Base-by-base conservation (phyloP, 176 grass and related monocot species). In the Poa pratensis region DNA sequence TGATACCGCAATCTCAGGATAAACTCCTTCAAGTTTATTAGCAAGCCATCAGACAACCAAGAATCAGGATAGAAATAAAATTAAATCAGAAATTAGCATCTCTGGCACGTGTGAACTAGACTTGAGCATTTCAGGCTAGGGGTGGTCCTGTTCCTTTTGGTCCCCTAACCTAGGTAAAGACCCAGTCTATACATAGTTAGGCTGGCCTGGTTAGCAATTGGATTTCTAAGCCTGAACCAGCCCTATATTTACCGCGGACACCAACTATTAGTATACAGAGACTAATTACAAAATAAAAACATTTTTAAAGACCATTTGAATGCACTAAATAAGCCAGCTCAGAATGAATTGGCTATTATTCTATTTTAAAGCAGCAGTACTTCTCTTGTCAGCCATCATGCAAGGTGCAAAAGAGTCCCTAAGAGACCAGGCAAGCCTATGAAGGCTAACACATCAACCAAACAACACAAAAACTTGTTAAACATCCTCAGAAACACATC, bases 1-100 rank as follows among this genome's bases (percentile, higher is more conserved):
- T 80, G 91, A 89, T 67, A 92, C 90, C 64, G 97, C 94, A 77
- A 99, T 96, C 83, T 99, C 97, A 0, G 97, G 97, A 91, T 91
- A 99, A 73, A 99, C 90, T 55, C 92, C 97, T 99, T 53, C 18
- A 91, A 87, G 88, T 88, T 78, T 79, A 76, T 88, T 61, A 82
- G 78, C 73, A 13, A 24, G 26, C 18, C 73, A 62, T 82, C 50
- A 87, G 84, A 79, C 59, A 82, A 84, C 72, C 20, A 50, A 63
- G 23, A 51, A 62, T n/a, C 84, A 46, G 53, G 24, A 15, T 37
- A 39, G 15, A 62, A 68, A 81, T 11, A 46, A 51, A 67, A 28
- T 23, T 45, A 52, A 37, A 84, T 69, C 34, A 24, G 27, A 59
- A 39, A 60, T 13, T 79, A 79, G 57, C 12, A 12, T 19, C n/a